Evolutionary conservation across 2,329 filamentous ascomycete species (phyloP).

Genomic region (Ilyonectria sp.): DNA sequence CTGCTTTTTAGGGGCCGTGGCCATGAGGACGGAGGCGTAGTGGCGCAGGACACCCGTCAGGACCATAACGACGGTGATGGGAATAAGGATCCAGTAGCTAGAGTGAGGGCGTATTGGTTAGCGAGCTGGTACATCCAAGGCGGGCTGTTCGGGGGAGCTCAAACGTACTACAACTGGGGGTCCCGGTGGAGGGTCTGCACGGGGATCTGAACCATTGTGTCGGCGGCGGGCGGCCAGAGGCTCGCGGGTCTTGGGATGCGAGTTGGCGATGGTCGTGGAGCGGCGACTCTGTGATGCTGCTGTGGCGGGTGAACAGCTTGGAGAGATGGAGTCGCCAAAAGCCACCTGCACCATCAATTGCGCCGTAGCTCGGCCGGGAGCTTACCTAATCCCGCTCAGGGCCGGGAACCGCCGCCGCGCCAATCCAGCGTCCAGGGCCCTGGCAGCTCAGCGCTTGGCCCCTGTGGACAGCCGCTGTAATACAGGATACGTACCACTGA

Average conservation of each 20-base stretch:
- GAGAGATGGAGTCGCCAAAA: constrained; percentile 29
- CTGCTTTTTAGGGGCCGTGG: constrained; percentile 86
- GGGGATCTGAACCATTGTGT: constrained; percentile 83
- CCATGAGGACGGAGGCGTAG: constrained; percentile 94
- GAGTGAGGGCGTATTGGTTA: constrained; percentile 44
- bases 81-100: constrained; percentile 99
- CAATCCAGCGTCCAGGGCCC: neutral
- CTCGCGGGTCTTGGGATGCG: constrained; percentile 27
- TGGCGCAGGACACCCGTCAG: constrained; percentile 96
- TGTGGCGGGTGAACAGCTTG: constrained; percentile 10
- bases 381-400: constrained; percentile 27
- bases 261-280: constrained; percentile 34
- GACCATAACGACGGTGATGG: constrained; percentile 98
- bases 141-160: constrained; percentile 10
- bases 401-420: constrained; percentile 13
- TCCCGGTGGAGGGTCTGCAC: constrained; percentile 98
- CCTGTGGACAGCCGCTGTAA: neutral
- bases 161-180: constrained; percentile 93
- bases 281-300: constrained; percentile 23
- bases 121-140: constrained; percentile 22
- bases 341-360: constrained; percentile 31
- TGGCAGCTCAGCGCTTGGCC: neutral
- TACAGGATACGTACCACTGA: constrained; percentile 6
- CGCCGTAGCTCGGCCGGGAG: constrained; percentile 16
- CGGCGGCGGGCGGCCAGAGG: constrained; percentile 16